Conservation (phyloP, 176 grass and related monocot genomes). For the Avena insularis region DNA sequence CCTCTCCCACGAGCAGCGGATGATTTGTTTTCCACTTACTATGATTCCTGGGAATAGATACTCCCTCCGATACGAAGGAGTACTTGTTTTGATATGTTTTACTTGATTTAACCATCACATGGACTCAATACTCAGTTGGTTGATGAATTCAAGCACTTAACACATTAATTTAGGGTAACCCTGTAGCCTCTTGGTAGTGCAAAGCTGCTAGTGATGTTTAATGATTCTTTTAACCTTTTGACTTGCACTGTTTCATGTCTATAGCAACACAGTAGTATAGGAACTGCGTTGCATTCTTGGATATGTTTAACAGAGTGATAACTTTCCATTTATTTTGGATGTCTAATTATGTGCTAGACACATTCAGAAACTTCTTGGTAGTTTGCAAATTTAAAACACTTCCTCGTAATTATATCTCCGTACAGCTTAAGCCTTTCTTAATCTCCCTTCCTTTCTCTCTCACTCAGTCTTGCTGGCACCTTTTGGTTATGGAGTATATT, state of each 20-base stretch:
- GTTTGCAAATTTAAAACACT: not conserved
- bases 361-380: not conserved
- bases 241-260: constrained; percentile 20
- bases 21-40: not conserved
- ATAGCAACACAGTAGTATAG: not conserved
- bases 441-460: not conserved
- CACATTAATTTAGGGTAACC: not conserved
- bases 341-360: not conserved
- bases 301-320: constrained; percentile 5
- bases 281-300: constrained; percentile 10
- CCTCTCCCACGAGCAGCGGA: not conserved
- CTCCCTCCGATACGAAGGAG: no score
- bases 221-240: constrained; percentile 9
- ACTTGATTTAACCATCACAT: constrained; percentile 4
- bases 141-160: not conserved
- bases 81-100: constrained; percentile 1
- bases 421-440: constrained; percentile 4
- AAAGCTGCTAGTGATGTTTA: not conserved
- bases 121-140: not conserved
- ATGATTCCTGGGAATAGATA: not conserved
- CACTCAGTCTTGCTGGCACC: not conserved
- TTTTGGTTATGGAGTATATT: constrained; percentile 16
- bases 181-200: not conserved
- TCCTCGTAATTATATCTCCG: constrained; percentile 6
- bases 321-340: constrained; percentile 10